phyloP scores from a whole-genome alignment of 2,329 filamentous ascomycete species.

The Clathrospora elynae region DNA sequence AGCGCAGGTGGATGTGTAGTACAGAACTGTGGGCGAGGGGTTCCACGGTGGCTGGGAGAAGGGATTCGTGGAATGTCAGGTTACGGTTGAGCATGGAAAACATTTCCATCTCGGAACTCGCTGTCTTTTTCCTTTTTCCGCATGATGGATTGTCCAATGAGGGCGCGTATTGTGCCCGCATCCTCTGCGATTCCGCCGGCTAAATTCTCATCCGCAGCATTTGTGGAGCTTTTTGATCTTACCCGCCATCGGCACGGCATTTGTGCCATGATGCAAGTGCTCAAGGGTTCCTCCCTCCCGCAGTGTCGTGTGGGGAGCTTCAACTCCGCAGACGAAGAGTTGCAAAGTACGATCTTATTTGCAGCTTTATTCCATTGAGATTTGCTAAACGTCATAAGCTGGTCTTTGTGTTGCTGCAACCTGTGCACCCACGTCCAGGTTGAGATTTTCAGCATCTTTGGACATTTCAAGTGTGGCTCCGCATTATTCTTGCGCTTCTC shows the following conservation, averaged over 20 bases:
- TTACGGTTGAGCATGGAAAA: no score
- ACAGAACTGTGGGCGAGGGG: no score
- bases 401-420: constrained; percentile 5
- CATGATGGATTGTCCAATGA: constrained; percentile 16
- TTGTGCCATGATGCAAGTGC: constrained; percentile 27
- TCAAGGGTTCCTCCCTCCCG: no score
- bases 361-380: constrained; percentile 14
- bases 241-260: constrained; percentile 43
- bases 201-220: constrained; percentile 34
- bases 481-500: background rate
- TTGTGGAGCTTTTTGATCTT: constrained; percentile 36
- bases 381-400: constrained; percentile 21
- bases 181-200: constrained; percentile 26
- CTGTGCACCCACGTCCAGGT: constrained; percentile 2
- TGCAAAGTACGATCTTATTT: constrained; percentile 11
- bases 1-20: no score
- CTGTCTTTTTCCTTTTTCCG: constrained; percentile 21
- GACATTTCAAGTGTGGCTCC: background rate
- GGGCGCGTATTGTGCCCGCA: constrained; percentile 9
- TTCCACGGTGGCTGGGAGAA: no score
- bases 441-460: no score
- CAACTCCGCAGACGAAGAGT: constrained; percentile 33
- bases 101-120: constrained; percentile 21
- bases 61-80: no score
- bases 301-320: constrained; percentile 40